These are phyloP conservation scores for Lactarius hatsudake DNA, from an alignment of 768 basidiomycete species.

Conservation along the genomic window DNA sequence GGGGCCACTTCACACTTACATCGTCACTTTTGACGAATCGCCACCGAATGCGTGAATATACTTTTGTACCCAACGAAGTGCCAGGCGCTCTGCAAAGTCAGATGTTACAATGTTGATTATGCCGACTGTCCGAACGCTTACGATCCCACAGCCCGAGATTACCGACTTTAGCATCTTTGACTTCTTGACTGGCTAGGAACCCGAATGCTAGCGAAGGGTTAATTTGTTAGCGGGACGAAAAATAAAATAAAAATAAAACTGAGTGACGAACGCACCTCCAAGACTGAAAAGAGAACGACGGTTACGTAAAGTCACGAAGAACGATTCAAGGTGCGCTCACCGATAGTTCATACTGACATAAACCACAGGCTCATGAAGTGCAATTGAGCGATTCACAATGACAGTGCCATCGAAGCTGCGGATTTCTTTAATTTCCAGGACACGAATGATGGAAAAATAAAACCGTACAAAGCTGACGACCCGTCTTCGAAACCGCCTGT, in stretches of 20 bases:
- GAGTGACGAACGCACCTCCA: conserved; percentile 4
- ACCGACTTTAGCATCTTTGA: conserved; percentile 49
- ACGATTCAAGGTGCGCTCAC: background rate
- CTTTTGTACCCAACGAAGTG: conserved; percentile 62
- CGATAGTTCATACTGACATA: conserved; percentile 33
- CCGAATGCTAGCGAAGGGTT: conserved; percentile 40
- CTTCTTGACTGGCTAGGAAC: conserved; percentile 51
- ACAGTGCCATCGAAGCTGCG: conserved; percentile 5
- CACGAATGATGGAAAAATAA: no score
- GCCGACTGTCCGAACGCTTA: conserved; percentile 32
- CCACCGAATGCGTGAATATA: conserved; percentile 64
- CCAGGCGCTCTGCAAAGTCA: conserved; percentile 45
- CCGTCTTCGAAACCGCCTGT: conserved; percentile 9
- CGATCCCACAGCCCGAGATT: conserved; percentile 67
- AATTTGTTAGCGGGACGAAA: background rate
- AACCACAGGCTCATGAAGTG: conserved; percentile 28
- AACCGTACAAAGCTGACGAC: background rate
- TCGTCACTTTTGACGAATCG: conserved; percentile 56
- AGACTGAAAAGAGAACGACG: background rate
- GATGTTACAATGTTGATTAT: background rate
- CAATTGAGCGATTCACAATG: conserved; percentile 30
- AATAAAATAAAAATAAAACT: background rate
- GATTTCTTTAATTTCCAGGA: background rate
- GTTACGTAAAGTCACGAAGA: background rate
- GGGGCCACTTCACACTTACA: conserved; percentile 37